Evolutionary conservation across 225 moss, liverwort and hornwort genomes (phyloP), one percentile per base, ranked within the genome.

Genomic region (Pseudisothecium myosuroides): DNA sequence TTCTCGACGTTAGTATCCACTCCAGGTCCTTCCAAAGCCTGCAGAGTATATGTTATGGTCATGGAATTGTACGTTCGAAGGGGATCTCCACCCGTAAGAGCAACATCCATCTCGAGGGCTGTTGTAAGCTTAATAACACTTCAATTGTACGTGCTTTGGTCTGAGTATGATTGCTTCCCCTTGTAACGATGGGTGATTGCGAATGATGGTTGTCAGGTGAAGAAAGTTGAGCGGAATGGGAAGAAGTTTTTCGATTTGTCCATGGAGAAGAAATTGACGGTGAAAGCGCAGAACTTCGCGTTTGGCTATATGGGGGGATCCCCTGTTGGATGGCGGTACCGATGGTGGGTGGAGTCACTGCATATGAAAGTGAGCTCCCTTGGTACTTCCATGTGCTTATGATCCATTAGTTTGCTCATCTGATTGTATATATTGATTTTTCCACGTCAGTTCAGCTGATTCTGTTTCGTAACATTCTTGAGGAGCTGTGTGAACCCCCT

Each of bases 281-380:
- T 69, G 90, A 76, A 83, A 67, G 37, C 83, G 29, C 6, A 47
- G 14, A 58, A 83, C 34, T 66, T 76, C n/a, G 68, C 67, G 14
- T 86, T 90, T 49, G 85, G 91, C 3, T 91, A 91, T 34, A 19
- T 31, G 2, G 90, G 84, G 21, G 90, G 90, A 59, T 91, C 88
- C 52, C 88, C 84, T 20, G 85, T 85, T n/a, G 85, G 21, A 36
- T 91, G 91, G 91, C 84, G 61, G 7, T 13, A 12, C 65, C 85
- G 85, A 52, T 91, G 91, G 91, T 88, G 91, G 91, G 26, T 88
- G 49, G 88, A 91, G 85, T 66, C 45, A 12, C 56, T 88, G 41
- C 88, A 91, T 8, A 34, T 82, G 28, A 85, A 19, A 75, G 88
- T 88, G 85, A 86, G 87, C 37, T 88, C 45, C 45, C 20, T n/a